Evolutionary conservation across 208 protist species (phyloP).

Genomic region (Naegleria fowleri): DNA sequence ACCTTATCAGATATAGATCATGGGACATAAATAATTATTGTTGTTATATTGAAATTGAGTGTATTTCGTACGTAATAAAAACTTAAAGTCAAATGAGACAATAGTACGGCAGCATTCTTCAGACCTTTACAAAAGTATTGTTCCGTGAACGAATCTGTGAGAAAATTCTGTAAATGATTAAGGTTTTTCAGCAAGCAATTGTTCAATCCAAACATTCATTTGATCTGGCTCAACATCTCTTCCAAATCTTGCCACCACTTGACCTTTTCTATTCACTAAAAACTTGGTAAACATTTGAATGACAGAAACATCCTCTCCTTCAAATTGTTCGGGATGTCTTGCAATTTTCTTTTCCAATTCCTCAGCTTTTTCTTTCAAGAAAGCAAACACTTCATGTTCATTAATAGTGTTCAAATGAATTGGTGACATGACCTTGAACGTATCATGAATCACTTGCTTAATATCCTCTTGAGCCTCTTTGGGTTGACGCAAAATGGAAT

Average conservation of each 20-base stretch:
- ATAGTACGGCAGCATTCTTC: no score
- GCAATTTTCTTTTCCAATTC: constrained; percentile 18
- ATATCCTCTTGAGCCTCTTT: not conserved
- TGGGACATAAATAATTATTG: no score
- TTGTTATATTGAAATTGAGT: no score
- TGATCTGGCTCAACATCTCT: not conserved
- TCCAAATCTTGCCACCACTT: not conserved
- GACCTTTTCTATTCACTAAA: not conserved
- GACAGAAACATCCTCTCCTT: not conserved
- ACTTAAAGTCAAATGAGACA: no score
- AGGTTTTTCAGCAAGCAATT: not conserved
- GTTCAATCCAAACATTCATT: not conserved
- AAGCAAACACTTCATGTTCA: not conserved
- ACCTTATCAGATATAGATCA: no score
- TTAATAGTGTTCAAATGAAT: not conserved
- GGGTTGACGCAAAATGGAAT: no score
- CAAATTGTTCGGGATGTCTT: not conserved
- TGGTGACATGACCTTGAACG: not conserved
- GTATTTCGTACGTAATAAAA: no score
- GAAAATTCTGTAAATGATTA: not conserved
- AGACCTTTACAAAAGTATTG: no score
- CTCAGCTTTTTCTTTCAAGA: not conserved
- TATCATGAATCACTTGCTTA: not conserved
- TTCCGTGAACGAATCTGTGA: no score
- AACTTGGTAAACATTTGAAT: not conserved